phyloP scores from a whole-genome alignment of 805 yeast species.

The Saccharomycopsis oosterbeekiorum region DNA sequence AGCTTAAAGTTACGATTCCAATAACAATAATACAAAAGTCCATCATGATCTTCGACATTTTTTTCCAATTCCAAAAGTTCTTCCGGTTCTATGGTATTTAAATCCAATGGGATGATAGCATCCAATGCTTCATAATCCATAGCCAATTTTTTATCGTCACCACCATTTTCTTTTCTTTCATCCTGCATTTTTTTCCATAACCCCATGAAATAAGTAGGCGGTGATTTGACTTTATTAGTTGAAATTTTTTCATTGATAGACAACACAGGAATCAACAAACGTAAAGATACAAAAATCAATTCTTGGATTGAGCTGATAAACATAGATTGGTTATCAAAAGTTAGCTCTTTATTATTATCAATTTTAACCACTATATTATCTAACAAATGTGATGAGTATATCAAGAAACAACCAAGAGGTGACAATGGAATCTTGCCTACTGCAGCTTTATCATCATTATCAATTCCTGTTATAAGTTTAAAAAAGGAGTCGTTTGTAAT shows the following conservation, averaged over 20 bases:
- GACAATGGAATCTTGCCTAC: slow-evolving; percentile 7
- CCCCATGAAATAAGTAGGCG: neutral
- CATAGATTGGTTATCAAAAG: too few relatives aligned
- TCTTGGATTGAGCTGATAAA: slow-evolving; percentile 13
- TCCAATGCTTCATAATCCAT: neutral
- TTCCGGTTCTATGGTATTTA: neutral
- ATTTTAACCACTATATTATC: neutral
- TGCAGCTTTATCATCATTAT: neutral
- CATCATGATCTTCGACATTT: neutral
- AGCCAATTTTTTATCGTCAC: neutral
- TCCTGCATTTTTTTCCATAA: neutral
- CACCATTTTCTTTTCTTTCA: neutral
- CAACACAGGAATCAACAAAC: slow-evolving; percentile 32
- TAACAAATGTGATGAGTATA: neutral
- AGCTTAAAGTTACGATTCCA: slow-evolving; percentile 1
- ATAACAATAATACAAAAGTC: neutral
- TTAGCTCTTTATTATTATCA: neutral
- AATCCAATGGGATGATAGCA: neutral
- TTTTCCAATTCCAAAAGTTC: neutral
- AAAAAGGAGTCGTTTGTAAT: slow-evolving; percentile 28
- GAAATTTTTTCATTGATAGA: slow-evolving; percentile 6
- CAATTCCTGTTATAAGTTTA: neutral
- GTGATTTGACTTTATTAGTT: neutral
- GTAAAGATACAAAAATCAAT: slow-evolving; percentile 33
- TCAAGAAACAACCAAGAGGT: slow-evolving; percentile 6